A percentile compares a stretch with the other conserved stretches of the same genome.
Evolutionary conservation across 192 early-diverging fungal species (phyloP).

Genomic region (Anaeromyces robustus): DNA sequence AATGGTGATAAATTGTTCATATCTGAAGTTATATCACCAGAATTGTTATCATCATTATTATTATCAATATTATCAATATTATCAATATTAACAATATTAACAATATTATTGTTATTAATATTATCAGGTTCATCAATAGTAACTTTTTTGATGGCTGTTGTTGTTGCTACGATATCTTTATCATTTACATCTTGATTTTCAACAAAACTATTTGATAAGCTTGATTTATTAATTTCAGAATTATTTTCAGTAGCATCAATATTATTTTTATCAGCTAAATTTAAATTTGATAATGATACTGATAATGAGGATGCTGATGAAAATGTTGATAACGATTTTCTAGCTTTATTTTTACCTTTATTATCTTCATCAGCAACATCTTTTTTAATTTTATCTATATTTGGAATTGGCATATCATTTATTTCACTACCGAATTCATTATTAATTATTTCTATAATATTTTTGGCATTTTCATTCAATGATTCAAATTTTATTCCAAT

Average conservation of each 20-base stretch:
- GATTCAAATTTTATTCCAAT: not conserved
- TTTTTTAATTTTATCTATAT: not conserved
- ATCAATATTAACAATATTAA: too few relatives aligned
- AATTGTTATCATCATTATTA: not conserved
- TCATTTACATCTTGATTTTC: not conserved
- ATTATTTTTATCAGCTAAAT: too few relatives aligned
- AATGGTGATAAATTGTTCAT: not conserved
- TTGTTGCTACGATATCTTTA: not conserved
- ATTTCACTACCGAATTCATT: not conserved
- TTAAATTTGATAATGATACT: too few relatives aligned
- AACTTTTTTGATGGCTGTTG: not conserved
- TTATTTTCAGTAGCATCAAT: too few relatives aligned
- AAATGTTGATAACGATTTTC: too few relatives aligned
- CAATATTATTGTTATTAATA: not conserved
- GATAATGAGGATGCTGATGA: too few relatives aligned
- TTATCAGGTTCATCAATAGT: not conserved
- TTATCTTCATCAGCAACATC: not conserved
- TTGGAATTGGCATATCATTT: not conserved
- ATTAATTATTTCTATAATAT: not conserved
- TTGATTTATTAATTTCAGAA: too few relatives aligned
- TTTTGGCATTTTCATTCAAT: not conserved
- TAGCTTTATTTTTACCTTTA: not conserved
- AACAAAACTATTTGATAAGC: not conserved
- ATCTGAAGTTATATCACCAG: not conserved
- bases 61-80: too few relatives aligned